Evolutionary conservation across 768 basidiomycete genomes (phyloP).

Genomic region (Rhodotorula diobovata): DNA sequence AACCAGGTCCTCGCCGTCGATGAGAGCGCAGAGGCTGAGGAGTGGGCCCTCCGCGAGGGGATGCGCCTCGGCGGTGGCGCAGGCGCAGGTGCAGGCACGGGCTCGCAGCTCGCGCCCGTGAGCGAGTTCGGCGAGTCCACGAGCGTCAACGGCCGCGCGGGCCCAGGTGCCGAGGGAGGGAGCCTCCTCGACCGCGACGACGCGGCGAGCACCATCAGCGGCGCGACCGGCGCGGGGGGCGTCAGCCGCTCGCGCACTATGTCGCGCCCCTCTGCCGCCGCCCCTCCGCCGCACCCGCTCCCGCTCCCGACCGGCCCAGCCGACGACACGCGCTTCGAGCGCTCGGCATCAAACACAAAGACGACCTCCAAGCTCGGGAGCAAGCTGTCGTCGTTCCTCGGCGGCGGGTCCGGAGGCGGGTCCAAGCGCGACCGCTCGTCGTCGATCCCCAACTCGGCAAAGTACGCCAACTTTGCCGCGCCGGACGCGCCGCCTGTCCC

Average conservation of each 20-base stretch:
- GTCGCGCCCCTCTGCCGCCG: background rate
- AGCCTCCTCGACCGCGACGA: constrained; percentile 3
- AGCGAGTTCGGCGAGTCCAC: constrained; percentile 28
- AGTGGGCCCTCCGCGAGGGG: constrained; percentile 34
- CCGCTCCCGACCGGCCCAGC: constrained; percentile 13
- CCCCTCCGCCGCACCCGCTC: constrained; percentile 14
- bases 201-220: constrained; percentile 7
- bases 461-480: constrained; percentile 23
- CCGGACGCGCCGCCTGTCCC: background rate
- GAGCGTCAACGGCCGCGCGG: background rate
- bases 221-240: background rate
- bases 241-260: constrained; percentile 2
- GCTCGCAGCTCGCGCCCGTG: background rate
- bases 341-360: background rate
- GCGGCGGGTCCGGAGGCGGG: constrained; percentile 1
- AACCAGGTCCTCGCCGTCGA: constrained; percentile 33
- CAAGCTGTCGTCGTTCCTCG: constrained; percentile 31
- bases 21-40: constrained; percentile 14
- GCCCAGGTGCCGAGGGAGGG: background rate
- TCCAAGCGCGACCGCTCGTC: constrained; percentile 31
- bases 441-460: constrained; percentile 28
- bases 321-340: constrained; percentile 15
- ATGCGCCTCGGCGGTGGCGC: background rate
- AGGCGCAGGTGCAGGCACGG: background rate
- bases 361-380: constrained; percentile 9